Conservation (phyloP, 2,329 filamentous ascomycete species). For the Fusarium chuoi region DNA sequence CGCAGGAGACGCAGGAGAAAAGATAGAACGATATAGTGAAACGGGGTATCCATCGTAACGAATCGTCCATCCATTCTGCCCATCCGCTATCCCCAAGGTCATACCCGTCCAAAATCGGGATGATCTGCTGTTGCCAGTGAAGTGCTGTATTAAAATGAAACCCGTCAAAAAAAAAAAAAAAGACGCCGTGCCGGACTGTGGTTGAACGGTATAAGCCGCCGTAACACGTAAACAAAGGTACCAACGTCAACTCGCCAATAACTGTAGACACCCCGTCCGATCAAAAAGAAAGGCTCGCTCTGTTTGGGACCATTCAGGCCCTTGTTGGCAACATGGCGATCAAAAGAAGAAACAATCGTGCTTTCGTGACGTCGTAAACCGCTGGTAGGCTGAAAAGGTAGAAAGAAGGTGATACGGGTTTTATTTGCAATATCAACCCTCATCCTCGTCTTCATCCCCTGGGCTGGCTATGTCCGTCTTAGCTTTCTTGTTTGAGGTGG, state of each 20-base stretch:
- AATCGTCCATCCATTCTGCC: conserved; percentile 58
- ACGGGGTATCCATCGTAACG: conserved; percentile 57
- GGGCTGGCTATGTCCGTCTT: conserved; percentile 59
- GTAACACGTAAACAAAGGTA: conserved; percentile 30
- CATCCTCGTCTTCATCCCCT: conserved; percentile 56
- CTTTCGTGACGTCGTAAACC: conserved; percentile 53
- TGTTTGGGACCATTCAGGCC: neutral
- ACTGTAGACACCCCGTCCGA: conserved; percentile 18
- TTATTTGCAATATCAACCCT: conserved; percentile 48
- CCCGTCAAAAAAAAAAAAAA: conserved; percentile 20
- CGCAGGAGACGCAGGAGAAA: conserved; percentile 34
- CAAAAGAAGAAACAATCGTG: conserved; percentile 42
- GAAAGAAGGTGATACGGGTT: conserved; percentile 30
- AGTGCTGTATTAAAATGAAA: conserved; percentile 50
- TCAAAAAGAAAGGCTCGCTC: conserved; percentile 13
- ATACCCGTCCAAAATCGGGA: conserved; percentile 32
- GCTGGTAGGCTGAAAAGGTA: conserved; percentile 45
- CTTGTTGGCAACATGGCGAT: conserved; percentile 15
- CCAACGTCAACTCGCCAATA: conserved; percentile 23
- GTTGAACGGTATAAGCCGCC: neutral
- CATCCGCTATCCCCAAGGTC: conserved; percentile 48
- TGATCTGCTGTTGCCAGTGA: conserved; percentile 54
- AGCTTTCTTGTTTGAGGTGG: conserved; percentile 65
- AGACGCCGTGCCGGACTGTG: neutral
- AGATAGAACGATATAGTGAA: conserved; percentile 41